Evolutionary conservation across 208 protist genomes (phyloP), one percentile per base, ranked within the genome.

Genomic region (Trypanosoma platydactyli): DNA sequence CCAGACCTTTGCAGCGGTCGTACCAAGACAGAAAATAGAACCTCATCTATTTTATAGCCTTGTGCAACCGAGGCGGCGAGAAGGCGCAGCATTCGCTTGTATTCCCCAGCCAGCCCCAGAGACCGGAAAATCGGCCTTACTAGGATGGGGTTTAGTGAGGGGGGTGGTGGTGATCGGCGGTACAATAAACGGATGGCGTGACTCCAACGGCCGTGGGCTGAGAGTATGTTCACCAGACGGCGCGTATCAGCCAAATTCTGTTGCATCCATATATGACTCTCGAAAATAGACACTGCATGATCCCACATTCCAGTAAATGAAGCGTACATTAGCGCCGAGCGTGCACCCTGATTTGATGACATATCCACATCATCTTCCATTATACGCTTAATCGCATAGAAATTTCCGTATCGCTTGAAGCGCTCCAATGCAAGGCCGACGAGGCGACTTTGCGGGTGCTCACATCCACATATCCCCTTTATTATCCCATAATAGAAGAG

Each of bases 401-500:
- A 46, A 75, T 83, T 85, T 18, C 77, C 68, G 12, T 44, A 67
- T 11, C 65, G 49, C 59, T 86, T 85, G 66, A 80, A 92, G 6
- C 77, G 67, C 18, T 73, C 56, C 50, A 95, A 60, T 25, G 78
- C 84, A 3, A 73, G 64, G 4, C 73, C 44, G 7, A 89, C 85
- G 5, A 94, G 54, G 9, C 59, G 62, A 18, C 41, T 66, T 16
- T 84, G 71, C 6, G 83, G 73, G 13, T 58, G 74, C 15, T 40
- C 63, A 7, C 71, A 35, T 0, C 77, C 69, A 63, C 72, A 77
- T 11, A 63, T 54, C 13, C 44, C 68, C 42, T 95, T 95, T 18
- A 93, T 52, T 16, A 95, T 51, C 20, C 41, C 66, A 49, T 95
- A 91, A 76, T 95, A 95, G 55, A 95, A 94, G 13, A 89, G 58